Evolutionary conservation across 495 filamentous ascomycete genomes (phyloP).

Genomic region (Chaetomium fimeti): DNA sequence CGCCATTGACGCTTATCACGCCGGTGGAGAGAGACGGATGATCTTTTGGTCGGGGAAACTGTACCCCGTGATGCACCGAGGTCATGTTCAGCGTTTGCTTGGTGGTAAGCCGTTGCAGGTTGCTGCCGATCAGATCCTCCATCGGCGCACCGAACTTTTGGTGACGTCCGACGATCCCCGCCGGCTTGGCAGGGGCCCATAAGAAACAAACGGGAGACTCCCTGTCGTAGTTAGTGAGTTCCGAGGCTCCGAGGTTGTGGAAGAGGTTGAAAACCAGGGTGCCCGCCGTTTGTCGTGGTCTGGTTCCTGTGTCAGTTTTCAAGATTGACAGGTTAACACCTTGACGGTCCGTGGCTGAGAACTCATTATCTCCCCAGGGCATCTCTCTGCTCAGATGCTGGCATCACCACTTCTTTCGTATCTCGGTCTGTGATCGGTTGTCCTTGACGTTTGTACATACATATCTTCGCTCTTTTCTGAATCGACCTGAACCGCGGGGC

Average conservation of each 20-base stretch:
- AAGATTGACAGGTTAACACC: background rate
- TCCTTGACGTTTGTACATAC: constrained; percentile 3
- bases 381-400: constrained; percentile 19
- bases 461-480: background rate
- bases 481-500: background rate
- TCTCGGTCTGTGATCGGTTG: constrained; percentile 21
- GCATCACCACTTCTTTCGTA: constrained; percentile 19
- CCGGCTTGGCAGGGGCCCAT: constrained; percentile 11
- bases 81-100: background rate
- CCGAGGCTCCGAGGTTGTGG: too few relatives aligned
- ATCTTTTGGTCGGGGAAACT: background rate
- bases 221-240: background rate
- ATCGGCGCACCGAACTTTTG: background rate
- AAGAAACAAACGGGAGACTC: constrained; percentile 5
- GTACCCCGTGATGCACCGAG: background rate
- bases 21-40: background rate
- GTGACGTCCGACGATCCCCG: constrained; percentile 4
- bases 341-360: background rate
- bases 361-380: background rate
- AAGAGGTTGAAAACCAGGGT: constrained; percentile 1
- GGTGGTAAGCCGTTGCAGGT: constrained; percentile 1
- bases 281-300: background rate
- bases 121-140: constrained; percentile 6
- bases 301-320: background rate
- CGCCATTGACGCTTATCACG: background rate